Conservation (phyloP, 2,329 filamentous ascomycete species). For the Nemania diffusa region DNA sequence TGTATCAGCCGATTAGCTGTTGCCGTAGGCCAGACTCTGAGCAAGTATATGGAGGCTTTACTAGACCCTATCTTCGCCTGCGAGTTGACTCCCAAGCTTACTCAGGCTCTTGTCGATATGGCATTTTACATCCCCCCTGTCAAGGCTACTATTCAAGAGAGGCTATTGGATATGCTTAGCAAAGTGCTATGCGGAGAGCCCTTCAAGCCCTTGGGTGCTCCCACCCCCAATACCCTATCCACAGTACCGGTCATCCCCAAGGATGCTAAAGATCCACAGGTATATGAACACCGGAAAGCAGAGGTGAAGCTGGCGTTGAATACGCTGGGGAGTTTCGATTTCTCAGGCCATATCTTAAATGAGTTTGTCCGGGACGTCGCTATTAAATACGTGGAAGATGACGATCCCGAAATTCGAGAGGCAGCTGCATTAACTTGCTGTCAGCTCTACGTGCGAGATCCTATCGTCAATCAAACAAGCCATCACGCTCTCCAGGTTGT, state of each 20-base stretch:
- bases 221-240: slow-evolving; percentile 80
- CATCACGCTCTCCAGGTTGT: slow-evolving; percentile 97
- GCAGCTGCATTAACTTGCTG: slow-evolving; percentile 97
- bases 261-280: slow-evolving; percentile 84
- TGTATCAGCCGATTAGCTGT: slow-evolving; percentile 97
- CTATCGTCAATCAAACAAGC: slow-evolving; percentile 97
- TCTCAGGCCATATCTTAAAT: slow-evolving; percentile 90
- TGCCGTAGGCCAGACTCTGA: slow-evolving; percentile 94
- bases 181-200: slow-evolving; percentile 91
- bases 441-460: slow-evolving; percentile 95
- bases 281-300: slow-evolving; percentile 81
- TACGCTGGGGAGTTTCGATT: slow-evolving; percentile 98
- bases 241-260: slow-evolving; percentile 86
- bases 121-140: slow-evolving; percentile 98
- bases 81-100: slow-evolving; percentile 91
- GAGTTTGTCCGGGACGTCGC: slow-evolving; percentile 99
- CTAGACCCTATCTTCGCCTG: slow-evolving; percentile 97
- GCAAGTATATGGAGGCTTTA: slow-evolving; percentile 97
- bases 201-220: slow-evolving; percentile 91
- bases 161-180: slow-evolving; percentile 93
- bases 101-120: slow-evolving; percentile 97
- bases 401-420: slow-evolving; percentile 91
- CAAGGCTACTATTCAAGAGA: slow-evolving; percentile 91
- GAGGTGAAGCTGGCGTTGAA: slow-evolving; percentile 94
- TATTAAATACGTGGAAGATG: slow-evolving; percentile 97